Evolutionary conservation across 352 stramenopile species (phyloP).

Genomic region (Aphanomyces invadans): DNA sequence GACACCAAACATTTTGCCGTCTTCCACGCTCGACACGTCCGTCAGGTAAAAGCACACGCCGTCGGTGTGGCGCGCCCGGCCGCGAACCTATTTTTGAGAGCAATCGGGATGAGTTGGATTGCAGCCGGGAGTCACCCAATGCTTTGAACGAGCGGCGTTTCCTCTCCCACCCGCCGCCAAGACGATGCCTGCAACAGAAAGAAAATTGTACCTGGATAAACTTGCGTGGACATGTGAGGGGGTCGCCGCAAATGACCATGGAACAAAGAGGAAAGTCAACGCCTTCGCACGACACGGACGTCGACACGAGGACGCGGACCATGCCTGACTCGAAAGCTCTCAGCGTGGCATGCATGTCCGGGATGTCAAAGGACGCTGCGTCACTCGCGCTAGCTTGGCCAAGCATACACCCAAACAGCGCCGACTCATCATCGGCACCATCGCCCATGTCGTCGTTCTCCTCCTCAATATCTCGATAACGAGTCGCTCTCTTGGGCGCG

Average conservation of each 20-base stretch:
- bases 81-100: slow-evolving; percentile 32
- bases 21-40: slow-evolving; percentile 40
- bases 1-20: slow-evolving; percentile 43
- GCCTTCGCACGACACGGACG: slow-evolving; percentile 65
- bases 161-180: no score
- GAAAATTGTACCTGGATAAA: slow-evolving; percentile 40
- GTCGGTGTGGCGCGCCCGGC: slow-evolving; percentile 63
- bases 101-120: no score
- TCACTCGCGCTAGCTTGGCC: slow-evolving; percentile 46
- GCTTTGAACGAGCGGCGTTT: no score
- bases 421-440: neutral
- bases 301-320: slow-evolving; percentile 60
- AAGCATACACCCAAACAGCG: slow-evolving; percentile 54
- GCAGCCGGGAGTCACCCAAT: no score
- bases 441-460: slow-evolving; percentile 24
- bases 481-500: neutral
- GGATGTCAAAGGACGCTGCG: slow-evolving; percentile 47
- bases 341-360: slow-evolving; percentile 49
- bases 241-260: slow-evolving; percentile 55
- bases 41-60: slow-evolving; percentile 68
- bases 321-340: slow-evolving; percentile 46
- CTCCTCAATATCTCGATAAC: slow-evolving; percentile 17
- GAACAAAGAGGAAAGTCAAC: slow-evolving; percentile 73
- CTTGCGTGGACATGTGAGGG: slow-evolving; percentile 45
- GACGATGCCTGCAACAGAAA: no score